Conservation (phyloP, 495 filamentous ascomycete species). For the Aspergillus ellipticus region DNA sequence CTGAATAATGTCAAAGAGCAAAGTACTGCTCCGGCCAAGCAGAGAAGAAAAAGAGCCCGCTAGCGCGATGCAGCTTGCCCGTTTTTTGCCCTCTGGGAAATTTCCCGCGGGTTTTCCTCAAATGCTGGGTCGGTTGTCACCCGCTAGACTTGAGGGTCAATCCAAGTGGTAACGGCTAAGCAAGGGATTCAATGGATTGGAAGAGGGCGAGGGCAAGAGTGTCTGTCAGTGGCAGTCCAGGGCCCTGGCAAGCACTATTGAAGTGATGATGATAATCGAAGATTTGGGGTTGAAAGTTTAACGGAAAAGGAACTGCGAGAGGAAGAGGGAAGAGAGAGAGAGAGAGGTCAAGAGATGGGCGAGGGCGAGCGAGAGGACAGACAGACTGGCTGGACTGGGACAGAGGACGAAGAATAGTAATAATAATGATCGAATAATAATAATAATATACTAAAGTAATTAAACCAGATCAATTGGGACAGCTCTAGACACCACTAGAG, state of each 20-base stretch:
- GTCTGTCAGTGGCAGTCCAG: neutral
- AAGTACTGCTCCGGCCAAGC: slow-evolving; percentile 9
- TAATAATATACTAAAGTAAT: slow-evolving; percentile 9
- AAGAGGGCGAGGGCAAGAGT: neutral
- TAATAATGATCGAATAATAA: slow-evolving; percentile 9
- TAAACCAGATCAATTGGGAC: slow-evolving; percentile 22
- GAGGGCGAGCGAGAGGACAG: slow-evolving; percentile 6
- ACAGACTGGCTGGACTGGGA: too few species aligned
- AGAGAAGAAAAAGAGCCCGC: slow-evolving; percentile 22
- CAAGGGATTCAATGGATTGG: slow-evolving; percentile 23
- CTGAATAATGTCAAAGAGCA: slow-evolving; percentile 1
- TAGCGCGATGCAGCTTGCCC: slow-evolving; percentile 28
- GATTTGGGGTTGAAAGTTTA: slow-evolving; percentile 2
- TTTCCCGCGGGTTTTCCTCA: slow-evolving; percentile 15
- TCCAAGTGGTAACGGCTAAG: slow-evolving; percentile 19
- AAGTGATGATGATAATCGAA: slow-evolving; percentile 8
- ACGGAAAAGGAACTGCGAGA: too few species aligned
- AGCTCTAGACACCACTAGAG: slow-evolving; percentile 12
- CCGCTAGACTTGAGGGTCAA: slow-evolving; percentile 10
- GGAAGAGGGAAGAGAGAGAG: slow-evolving; percentile 6
- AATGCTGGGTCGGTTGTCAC: slow-evolving; percentile 6
- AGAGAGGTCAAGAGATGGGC: slow-evolving; percentile 9
- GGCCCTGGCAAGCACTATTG: neutral
- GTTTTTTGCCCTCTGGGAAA: slow-evolving; percentile 20
- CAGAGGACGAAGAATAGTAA: too few species aligned